These are phyloP conservation scores for Metarhizium rileyi DNA, from an alignment of 2,329 filamentous ascomycete genomes.

Conservation along the genomic window DNA sequence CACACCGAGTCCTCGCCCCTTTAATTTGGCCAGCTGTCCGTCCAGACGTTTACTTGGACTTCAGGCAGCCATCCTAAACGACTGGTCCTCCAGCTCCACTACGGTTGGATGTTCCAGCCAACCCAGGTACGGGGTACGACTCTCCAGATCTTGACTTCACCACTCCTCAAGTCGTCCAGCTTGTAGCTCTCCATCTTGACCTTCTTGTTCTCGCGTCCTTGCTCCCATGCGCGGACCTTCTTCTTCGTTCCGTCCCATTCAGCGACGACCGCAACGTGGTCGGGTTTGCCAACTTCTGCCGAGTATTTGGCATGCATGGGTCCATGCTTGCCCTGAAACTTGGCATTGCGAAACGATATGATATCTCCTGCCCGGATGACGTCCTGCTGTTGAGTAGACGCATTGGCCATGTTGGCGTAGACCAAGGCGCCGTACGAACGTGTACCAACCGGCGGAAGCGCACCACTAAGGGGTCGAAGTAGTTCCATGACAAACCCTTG, in stretches of 20 bases:
- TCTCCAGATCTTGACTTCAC: conserved; percentile 95
- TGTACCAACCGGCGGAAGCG: conserved; percentile 74
- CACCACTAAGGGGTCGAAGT: conserved; percentile 61
- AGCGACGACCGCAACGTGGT: conserved; percentile 82
- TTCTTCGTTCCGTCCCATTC: conserved; percentile 99
- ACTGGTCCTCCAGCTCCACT: conserved; percentile 24
- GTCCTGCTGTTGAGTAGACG: conserved; percentile 79
- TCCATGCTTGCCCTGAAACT: conserved; percentile 91
- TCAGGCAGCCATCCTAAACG: conserved; percentile 3
- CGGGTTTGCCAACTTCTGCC: conserved; percentile 75
- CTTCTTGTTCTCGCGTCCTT: conserved; percentile 88
- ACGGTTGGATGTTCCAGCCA: conserved; percentile 65
- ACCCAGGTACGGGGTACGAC: conserved; percentile 90
- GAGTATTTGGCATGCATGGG: conserved; percentile 93
- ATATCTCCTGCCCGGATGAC: conserved; percentile 92
- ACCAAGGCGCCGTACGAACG: conserved; percentile 86
- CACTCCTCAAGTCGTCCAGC: conserved; percentile 81
- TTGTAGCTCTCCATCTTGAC: conserved; percentile 91
- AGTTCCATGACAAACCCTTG: conserved; percentile 70
- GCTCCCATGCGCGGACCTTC: conserved; percentile 92
- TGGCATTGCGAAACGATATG: conserved; percentile 82
- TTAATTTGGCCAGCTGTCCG: background rate
- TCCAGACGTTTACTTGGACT: conserved; percentile 5
- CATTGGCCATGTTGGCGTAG: conserved; percentile 91
- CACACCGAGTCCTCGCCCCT: background rate